Conservation (phyloP, 805 yeast genomes). For the Metschnikowia kunwiensis region DNA sequence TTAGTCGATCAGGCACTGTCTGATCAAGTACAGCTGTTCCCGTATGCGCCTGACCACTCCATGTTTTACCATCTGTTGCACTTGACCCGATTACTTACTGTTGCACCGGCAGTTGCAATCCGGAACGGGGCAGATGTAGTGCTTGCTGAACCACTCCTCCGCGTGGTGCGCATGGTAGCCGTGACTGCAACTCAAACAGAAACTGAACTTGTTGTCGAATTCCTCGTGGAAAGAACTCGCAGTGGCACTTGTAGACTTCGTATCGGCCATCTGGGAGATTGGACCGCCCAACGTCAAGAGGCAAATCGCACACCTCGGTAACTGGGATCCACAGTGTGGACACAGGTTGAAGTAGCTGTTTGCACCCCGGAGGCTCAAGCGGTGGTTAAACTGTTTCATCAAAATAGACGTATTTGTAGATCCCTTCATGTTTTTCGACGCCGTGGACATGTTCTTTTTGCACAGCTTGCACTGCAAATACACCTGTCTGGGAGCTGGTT, state of each 20-base stretch:
- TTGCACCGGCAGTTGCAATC: slow-evolving; percentile 86
- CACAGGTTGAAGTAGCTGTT: slow-evolving; percentile 43
- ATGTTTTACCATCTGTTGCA: no score
- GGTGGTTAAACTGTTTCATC: slow-evolving; percentile 37
- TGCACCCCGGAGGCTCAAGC: slow-evolving; percentile 13
- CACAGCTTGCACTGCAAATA: slow-evolving; percentile 80
- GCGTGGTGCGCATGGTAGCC: slow-evolving; percentile 96
- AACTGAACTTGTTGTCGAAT: slow-evolving; percentile 71
- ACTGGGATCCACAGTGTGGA: slow-evolving; percentile 81
- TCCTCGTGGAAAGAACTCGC: slow-evolving; percentile 6
- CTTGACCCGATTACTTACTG: slow-evolving; percentile 46
- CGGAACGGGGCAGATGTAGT: slow-evolving; percentile 89
- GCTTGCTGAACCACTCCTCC: slow-evolving; percentile 90
- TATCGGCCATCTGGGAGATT: slow-evolving; percentile 32
- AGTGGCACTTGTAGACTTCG: not conserved
- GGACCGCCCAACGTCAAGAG: slow-evolving; percentile 72
- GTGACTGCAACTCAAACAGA: slow-evolving; percentile 87
- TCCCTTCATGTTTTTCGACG: slow-evolving; percentile 18
- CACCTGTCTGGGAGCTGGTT: slow-evolving; percentile 67
- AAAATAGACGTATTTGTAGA: slow-evolving; percentile 14
- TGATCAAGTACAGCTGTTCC: no score
- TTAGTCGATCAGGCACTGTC: no score
- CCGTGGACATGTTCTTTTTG: slow-evolving; percentile 61
- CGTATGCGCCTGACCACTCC: no score
- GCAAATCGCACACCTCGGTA: slow-evolving; percentile 91